Evolutionary conservation across 805 yeast genomes (phyloP), one percentile per base, ranked within the genome.

Genomic region (Phaffomyces antillensis): DNA sequence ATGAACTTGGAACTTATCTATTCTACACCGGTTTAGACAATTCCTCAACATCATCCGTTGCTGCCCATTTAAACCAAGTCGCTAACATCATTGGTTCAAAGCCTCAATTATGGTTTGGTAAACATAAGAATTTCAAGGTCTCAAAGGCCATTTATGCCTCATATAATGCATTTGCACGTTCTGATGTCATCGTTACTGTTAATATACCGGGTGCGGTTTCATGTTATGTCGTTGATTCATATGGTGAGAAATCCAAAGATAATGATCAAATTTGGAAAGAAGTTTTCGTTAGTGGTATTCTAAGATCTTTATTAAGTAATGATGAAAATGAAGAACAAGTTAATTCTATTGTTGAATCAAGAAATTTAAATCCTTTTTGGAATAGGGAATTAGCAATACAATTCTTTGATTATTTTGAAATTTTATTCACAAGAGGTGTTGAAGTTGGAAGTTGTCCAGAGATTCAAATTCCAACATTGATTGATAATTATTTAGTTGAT

Each of bases 61-160:
- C 91, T 11, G 89, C 89, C 2, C 79, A 80, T 46, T 65, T 85
- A 45, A 85, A 83, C 59, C 74, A 78, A 7, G 61, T 86, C 51
- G 82, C 88, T 31, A 84, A 76, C 44, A 68, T 81, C 33, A 79
- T 86, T 28, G 62, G 74, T 24, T 78, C 75, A 47, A 66, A 76
- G 30, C 78, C 80, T 7, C 95, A 86, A 60, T 67, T 76, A 38
- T 86, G 95, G 95, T 86, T 84, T 66, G 89, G 90, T 13, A 86
- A 81, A 58, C 73, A 71, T 50, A 84, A 77, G 55, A 72, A 73
- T 48, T 85, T 79, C 75, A 80, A 77, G 53, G 86, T 86, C 11
- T 76, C 79, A n/a, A 77, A 81, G 56, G 79, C 86, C 39, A 76
- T 84, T 0, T 82, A 81, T 56, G 81, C 86, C 40, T 66, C 81